phyloP scores from a whole-genome alignment of 257 asterid genomes.

The Scutellaria barbata region DNA sequence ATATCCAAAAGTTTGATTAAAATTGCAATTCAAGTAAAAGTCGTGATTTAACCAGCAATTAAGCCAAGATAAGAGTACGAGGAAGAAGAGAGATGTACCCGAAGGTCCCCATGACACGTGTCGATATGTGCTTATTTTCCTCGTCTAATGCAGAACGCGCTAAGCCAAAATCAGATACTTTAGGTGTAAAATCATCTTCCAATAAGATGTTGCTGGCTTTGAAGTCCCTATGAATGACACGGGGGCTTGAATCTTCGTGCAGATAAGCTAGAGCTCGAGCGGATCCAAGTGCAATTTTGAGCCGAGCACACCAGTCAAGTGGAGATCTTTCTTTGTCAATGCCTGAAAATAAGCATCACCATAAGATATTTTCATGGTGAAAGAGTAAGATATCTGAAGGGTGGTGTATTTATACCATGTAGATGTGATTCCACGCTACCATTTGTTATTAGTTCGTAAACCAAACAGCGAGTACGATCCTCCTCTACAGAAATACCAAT shows the following conservation, averaged over 20 bases:
- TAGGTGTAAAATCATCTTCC: conserved; percentile 82
- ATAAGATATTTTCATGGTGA: neutral
- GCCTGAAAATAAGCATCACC: conserved; percentile 51
- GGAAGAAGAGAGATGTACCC: conserved; percentile 61
- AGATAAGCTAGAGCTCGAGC: conserved; percentile 94
- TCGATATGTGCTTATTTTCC: conserved; percentile 77
- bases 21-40: too few relatives aligned
- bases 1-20: too few relatives aligned
- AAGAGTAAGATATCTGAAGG: neutral
- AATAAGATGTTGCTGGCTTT: conserved; percentile 92
- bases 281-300: conserved; percentile 94
- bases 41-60: too few relatives aligned
- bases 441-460: conserved; percentile 77
- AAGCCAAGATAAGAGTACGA: neutral
- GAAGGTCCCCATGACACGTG: conserved; percentile 98
- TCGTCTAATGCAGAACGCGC: conserved; percentile 88
- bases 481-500: conserved; percentile 91
- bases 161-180: conserved; percentile 93
- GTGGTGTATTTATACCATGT: conserved; percentile 59
- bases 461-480: conserved; percentile 78
- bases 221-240: conserved; percentile 93
- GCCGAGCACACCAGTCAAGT: conserved; percentile 83
- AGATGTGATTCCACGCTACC: conserved; percentile 95
- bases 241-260: conserved; percentile 97
- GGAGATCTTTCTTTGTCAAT: conserved; percentile 72